Evolutionary conservation across 202 grass and related monocot species (phyloP), one percentile per base, ranked within the genome.

Genomic region (Zoysia matrella): DNA sequence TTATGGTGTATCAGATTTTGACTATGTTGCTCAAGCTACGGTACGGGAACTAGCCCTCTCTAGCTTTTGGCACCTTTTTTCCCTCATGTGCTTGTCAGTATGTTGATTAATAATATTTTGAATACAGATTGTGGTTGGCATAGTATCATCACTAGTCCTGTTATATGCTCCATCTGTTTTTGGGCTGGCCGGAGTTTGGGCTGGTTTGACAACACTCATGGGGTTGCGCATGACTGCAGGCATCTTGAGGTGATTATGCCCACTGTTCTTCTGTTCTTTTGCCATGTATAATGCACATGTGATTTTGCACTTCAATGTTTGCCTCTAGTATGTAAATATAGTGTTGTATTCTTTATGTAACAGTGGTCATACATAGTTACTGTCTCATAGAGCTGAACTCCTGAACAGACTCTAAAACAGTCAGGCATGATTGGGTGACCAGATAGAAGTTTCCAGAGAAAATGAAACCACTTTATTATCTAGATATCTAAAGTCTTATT

Each of bases 1-100:
- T 72, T 98, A 98, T 56, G 92, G 95, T 49, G 82, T 88, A 71
- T 98, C 90, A 84, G 95, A 98, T 95, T 98, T 98, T 84, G 78
- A 91, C 56, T 98, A 98, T 62, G 82, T 88, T 48, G 95, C 88
- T 82, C 56, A 85, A 76, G 90, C 90, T 70, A 98, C 92, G 78
- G 92, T 98, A 94, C 83, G 80, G 51, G 4, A 77, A 80, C 52
- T 74, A 77, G 10, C 51, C 12, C 44, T 36, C 14, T 0, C 50
- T 82, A 73, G 48, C 11, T 67, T 79, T 79, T 57, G 57, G 10
- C 43, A 66, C 71, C 39, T 58, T 68, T 73, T 77, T 6, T 57
- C 44, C 15, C 7, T 52, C 50, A 1, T 36, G 4, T 40, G 62
- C 36, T 80, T 39, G 71, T 71, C 69, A 52, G 74, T 52, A 83